A percentile compares a stretch with the other conserved stretches of the same genome.
phyloP scores from a whole-genome alignment of 306 rosid species.

The Gynostemma pentaphyllum region DNA sequence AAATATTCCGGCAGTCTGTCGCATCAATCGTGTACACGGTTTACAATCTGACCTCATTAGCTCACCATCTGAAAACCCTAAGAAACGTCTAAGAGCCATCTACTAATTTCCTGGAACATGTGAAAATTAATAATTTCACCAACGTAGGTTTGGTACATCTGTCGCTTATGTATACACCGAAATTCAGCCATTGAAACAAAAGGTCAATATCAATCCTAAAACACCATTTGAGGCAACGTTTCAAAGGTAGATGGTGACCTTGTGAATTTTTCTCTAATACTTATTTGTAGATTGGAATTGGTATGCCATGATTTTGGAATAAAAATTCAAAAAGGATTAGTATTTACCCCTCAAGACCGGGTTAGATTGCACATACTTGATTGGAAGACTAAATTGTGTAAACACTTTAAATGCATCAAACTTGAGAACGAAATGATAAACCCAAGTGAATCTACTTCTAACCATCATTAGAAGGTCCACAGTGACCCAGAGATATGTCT shows the following conservation, averaged over 20 bases:
- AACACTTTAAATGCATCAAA: too few species aligned
- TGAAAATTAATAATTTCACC: not conserved
- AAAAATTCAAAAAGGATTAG: too few species aligned
- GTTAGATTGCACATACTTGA: too few species aligned
- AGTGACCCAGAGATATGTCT: too few species aligned
- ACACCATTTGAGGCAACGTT: not conserved
- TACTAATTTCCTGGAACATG: slow-evolving; percentile 9
- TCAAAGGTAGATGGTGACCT: not conserved
- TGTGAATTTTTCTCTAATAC: not conserved
- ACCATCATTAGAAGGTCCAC: too few species aligned
- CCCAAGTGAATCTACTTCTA: too few species aligned
- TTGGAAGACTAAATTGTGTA: too few species aligned
- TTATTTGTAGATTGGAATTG: too few species aligned
- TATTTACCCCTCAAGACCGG: too few species aligned
- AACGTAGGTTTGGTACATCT: not conserved
- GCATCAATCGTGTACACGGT: slow-evolving; percentile 80
- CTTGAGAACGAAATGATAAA: too few species aligned
- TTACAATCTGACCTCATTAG: slow-evolving; percentile 72
- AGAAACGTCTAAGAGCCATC: slow-evolving; percentile 64
- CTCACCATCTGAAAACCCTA: slow-evolving; percentile 83
- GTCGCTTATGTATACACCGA: not conserved
- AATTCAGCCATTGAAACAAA: slow-evolving; percentile 3
- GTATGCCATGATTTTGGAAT: too few species aligned
- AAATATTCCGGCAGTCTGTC: slow-evolving; percentile 74
- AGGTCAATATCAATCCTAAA: not conserved